Evolutionary conservation across 805 yeast species (phyloP), one percentile per base, ranked within the genome.

Genomic region (Saturnispora sanitii): DNA sequence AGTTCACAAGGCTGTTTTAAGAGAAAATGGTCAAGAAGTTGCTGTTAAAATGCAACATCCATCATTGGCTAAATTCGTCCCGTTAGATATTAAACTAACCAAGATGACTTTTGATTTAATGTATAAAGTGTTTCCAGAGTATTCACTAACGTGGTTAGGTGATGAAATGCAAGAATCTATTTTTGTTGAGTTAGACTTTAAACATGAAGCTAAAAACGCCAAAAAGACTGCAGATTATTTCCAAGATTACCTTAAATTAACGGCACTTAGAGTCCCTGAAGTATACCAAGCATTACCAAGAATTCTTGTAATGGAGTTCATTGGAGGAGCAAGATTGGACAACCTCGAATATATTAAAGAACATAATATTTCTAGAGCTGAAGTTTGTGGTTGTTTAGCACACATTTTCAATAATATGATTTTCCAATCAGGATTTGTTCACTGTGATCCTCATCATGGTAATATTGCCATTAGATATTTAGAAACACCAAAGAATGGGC

Each of bases 401-500:
- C 95, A 90, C 51, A 79, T 86, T 22, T 92, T 92, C 67, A 85
- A 90, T 64, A 79, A 77, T 54, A 92, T 92, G 99, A 86, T 92
- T 31, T 92, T 92, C 65, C 81, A 94, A 2, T 94, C 96, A 1
- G 79, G 77, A 21, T 95, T 86, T 18, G 73, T 92, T 33, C 99
- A 92, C 58, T 92, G 98, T 64, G 99, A 92, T 58, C 98, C 98
- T 1, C 99, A 92, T 58, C 95, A 95, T 9, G 99, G 99, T 0
- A 92, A 92, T 54, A 65, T 92, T 44, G 96, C 97, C 0, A 85
- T 92, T 18, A 66, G 87, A 42, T 62, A 68, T 26, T 60, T 68
- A 6, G 51, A 52, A 15, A 40, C 46, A 4, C 51, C 54, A 23
- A 49, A 45, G 28, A 46, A 55, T 29, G 61, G 62, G 2, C 86